Evolutionary conservation across 2,329 filamentous ascomycete genomes (phyloP), one percentile per base, ranked within the genome.

Genomic region (Chaetomiaceae sp.): DNA sequence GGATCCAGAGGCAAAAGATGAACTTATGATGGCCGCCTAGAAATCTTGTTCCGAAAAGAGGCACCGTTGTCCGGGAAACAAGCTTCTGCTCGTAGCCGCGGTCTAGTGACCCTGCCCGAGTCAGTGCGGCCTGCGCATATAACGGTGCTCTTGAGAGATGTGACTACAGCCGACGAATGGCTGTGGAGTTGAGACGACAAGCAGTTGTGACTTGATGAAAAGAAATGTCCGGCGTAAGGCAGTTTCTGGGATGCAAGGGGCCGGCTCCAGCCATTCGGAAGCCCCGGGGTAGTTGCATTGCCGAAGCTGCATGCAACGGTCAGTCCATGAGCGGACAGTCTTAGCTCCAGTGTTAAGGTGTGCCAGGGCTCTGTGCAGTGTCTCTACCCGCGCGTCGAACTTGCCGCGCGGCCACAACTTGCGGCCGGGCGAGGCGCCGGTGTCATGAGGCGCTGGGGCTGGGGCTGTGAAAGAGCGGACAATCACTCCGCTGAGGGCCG

Each of bases 1-100:
- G 42, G 38, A 27, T 6, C 16, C 17, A 14, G 14, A 33, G 37
- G 31, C n/a, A 44, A 20, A 35, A 20, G 47, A 45, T 42, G 35
- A 27, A 39, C 47, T 14, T 37, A 48, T 48, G 41, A 50, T 48
- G 38, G 23, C 8, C 38, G 35, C 42, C 51, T 52, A 52, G 51
- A 56, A n/a, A 56, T 10, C 39, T 21, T 37, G 44, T 50, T 30
- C 44, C 35, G 49, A 31, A 51, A 43, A 35, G n/a, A 21, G 10
- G 21, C 23, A 30, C 30, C 31, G 14, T 9, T 6, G n/a, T 27
- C 37, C 39, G 21, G 9, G 16, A 33, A 13, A 17, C 13, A 4
- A 7, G 13, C n/a, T 16, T 25, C 4, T 13, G 10, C n/a, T n/a
- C n/a, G n/a, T n/a, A n/a, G n/a, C 10, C 5, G 16, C 3, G 21